Evolutionary conservation across 2,329 filamentous ascomycete species (phyloP).

Genomic region (Alternaria metachromatica): DNA sequence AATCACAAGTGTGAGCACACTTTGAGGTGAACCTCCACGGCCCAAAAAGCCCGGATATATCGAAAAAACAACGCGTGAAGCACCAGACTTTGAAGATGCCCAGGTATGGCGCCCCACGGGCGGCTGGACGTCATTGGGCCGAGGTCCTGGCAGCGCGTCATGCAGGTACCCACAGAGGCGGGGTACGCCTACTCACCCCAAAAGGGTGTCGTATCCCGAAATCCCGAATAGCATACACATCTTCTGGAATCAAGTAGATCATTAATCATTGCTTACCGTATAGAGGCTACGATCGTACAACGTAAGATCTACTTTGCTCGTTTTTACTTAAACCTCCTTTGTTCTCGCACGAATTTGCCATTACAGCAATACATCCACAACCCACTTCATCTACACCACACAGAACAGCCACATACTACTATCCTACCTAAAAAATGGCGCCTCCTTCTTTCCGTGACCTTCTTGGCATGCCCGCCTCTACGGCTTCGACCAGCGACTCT

Average conservation of each 20-base stretch:
- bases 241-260: not conserved
- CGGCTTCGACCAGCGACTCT: conserved; percentile 64
- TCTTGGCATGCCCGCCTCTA: conserved; percentile 62
- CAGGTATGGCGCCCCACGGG: not conserved
- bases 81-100: not conserved
- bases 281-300: not conserved
- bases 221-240: not conserved
- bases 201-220: not conserved
- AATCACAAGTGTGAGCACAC: not conserved
- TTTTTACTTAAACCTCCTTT: not conserved
- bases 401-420: not conserved
- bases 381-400: not conserved
- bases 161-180: conserved; percentile 7
- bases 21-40: not conserved
- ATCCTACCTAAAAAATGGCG: conserved; percentile 3
- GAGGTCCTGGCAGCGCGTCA: not conserved
- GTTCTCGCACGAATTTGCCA: not conserved
- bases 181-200: not conserved
- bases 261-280: not conserved
- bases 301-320: not conserved
- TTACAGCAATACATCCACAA: not conserved
- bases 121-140: not conserved
- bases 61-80: not conserved
- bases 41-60: not conserved
- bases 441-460: conserved; percentile 55